Evolutionary conservation across 2,329 filamentous ascomycete species (phyloP), one percentile per base, ranked within the genome.

Genomic region (Hymenoscyphus fraxineus): DNA sequence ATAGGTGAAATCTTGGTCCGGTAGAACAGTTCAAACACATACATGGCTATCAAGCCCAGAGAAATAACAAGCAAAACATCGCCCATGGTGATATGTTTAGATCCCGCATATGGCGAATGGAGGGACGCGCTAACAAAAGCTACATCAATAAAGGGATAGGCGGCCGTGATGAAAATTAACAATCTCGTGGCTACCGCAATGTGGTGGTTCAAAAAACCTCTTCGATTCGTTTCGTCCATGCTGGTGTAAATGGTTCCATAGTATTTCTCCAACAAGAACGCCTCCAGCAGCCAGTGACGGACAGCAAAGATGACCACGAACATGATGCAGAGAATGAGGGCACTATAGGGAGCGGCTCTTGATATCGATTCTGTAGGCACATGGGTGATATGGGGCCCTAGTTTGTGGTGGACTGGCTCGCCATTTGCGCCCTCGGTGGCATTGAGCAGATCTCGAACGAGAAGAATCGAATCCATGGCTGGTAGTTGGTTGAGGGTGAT

Each of bases 141-240:
- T 15, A 81, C 72, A 32, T 71, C 67, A 55, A 80, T 69, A 57
- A 80, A 79, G 0, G 80, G 79, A 67, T 81, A 80, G 1, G 74
- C 76, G 0, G 76, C 77, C 0, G 77, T 31, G 13, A 79, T 62
- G 9, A 80, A 63, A 47, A 80, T 77, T 19, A 78, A 1, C 0
- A 80, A 64, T 61, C 81, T 81, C 6, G 77, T 78, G 1, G 65
- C 60, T 0, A 77, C 78, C 1, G 79, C 79, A 22, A 82, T 77
- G 58, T 81, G 79, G 63, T 82, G 80, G 59, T 81, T 81, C 41
- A 81, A 72, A 65, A 81, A 80, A 0, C 78, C 78, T 9, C 78
- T 73, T 4, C 76, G 72, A 22, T 77, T 75, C 0, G 69, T 64
- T 15, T 78, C 77, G 59, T 72, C 73, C 63, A 81, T 73, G 5